Evolutionary conservation across 2,329 filamentous ascomycete species (phyloP), one percentile per base, ranked within the genome.

Genomic region (Beauveria australis): DNA sequence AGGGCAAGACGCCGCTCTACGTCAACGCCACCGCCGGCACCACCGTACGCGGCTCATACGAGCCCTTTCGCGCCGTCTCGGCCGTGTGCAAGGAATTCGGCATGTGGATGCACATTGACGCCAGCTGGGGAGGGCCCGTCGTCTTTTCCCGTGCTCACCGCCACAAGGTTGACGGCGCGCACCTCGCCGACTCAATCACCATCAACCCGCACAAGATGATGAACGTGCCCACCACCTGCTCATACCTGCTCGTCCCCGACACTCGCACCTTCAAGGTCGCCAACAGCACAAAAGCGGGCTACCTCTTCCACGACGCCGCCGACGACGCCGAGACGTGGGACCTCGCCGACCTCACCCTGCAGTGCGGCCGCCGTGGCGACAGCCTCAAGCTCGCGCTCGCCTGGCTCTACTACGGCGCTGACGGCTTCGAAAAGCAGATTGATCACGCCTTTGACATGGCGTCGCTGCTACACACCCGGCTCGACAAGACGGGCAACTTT

Each of bases 201-300:
- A 83, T 96, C 59, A 97, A 96, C 73, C 92, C 94, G 61, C 94
- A 99, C 77, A 97, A 97, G 77, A 97, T 97, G 94, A 83, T 97
- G 70, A 91, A 91, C 62, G 89, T 91, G 3, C 93, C 94, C 0
- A 78, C 95, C 46, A 96, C 92, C 0, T 97, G 92, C 76, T 92
- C 89, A 0, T 97, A 96, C 76, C 81, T 99, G 5, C 81, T 99
- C 14, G 87, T 85, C 0, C 82, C 83, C 2, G 92, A 97, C 71
- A 75, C 95, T 70, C 78, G 81, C 60, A 76, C 88, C 26, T 95
- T 97, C 72, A 89, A 94, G 72, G 78, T 76, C 52, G 92, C 92
- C 14, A 96, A 96, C 75, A 96, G 89, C 3, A 81, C 96, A 2
- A 87, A 87, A 0, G 94, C 93, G 0, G 91, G 89, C 5, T 97